Evolutionary conservation across 116 monocot genomes (phyloP).

Genomic region (Phalaenopsis hybrid): DNA sequence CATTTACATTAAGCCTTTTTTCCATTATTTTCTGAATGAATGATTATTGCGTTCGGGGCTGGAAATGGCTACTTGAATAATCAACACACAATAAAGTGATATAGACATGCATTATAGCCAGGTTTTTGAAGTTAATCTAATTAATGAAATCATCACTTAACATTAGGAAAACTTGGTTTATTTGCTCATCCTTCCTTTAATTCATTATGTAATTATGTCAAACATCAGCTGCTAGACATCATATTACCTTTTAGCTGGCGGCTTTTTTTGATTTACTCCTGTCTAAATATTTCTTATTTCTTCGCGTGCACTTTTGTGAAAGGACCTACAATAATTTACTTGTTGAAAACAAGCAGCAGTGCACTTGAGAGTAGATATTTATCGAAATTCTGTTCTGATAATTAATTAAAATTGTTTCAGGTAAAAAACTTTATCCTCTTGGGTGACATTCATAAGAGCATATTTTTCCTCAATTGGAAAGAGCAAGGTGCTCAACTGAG

Average conservation of each 20-base stretch:
- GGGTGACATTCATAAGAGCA: slow-evolving; percentile 95
- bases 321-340: background rate
- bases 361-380: background rate
- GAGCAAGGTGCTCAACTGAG: slow-evolving; percentile 94
- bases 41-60: background rate
- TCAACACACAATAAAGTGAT: background rate
- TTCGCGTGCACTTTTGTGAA: background rate
- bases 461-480: slow-evolving; percentile 97
- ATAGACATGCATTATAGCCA: background rate
- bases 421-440: slow-evolving; percentile 93
- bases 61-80: background rate
- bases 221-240: background rate
- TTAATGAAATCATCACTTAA: background rate
- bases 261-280: background rate
- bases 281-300: background rate
- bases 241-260: background rate
- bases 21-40: background rate
- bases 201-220: background rate
- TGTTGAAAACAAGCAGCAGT: background rate
- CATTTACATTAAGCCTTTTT: background rate
- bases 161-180: background rate
- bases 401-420: slow-evolving; percentile 31
- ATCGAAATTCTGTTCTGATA: background rate
- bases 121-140: background rate
- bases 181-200: background rate